Base-by-base conservation (phyloP, 1,284 basidiomycete genomes). In the Jaminaea rosea region DNA sequence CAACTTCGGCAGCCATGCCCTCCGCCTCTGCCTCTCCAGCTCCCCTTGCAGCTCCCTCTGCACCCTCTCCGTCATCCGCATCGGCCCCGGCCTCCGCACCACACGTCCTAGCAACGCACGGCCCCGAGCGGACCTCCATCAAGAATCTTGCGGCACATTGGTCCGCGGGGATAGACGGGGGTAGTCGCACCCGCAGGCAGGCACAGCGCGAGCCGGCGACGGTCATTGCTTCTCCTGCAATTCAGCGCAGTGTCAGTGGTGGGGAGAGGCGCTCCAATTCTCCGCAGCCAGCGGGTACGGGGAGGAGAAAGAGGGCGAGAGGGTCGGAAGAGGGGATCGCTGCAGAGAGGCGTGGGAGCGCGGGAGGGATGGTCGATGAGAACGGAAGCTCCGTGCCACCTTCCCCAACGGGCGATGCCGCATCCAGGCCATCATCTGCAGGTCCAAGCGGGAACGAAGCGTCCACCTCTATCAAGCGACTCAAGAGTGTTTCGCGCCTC, bases 101-200 rank as follows among this genome's bases (percentile, higher is more conserved):
- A 1, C 39, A 52, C 2, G 67, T 58, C 17, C 46, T 73, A 31
- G 71, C 69, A 10, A 73, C 71, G 2, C 59, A 62, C n/a, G 71
- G 71, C 8, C 52, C 62, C 21, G 64, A 62, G 47, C 62, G 71
- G n/a, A 73, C 71, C 11, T 72, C 69, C 4, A 59, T 69, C 19
- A 65, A 63, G 26, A 73, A 73, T 28, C 55, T 73, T 23, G 69
- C 71, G 8, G 59, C 70, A 24, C 68, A 68, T 47, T 73, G 71
- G 71, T 65, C 64, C 4, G 71, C 66, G 2, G 71, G 71, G 13
- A 61, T 70, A 3, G 63, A 53, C 21, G 52, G 52, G 13, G 64
- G 62, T 17, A 57, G 65, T 13, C 55, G 69, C n/a, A 65, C 61
- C 6, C 58, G 70, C 24, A 61, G 56, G 26, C 66, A 63, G 44